Evolutionary conservation across 371 early-diverging fungal genomes (phyloP), one percentile per base, ranked within the genome.

Genomic region (Funneliformis caledonium): DNA sequence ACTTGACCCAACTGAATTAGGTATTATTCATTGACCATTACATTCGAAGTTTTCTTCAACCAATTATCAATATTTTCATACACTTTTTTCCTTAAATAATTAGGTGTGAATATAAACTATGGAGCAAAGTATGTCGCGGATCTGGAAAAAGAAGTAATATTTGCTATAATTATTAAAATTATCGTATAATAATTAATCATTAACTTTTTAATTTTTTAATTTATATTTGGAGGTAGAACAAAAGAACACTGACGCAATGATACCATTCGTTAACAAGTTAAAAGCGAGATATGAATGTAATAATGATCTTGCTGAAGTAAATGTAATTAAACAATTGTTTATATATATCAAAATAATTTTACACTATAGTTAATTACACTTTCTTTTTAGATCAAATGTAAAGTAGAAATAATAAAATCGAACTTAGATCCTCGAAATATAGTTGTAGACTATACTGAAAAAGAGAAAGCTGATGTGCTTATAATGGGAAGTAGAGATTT

Each of bases 401-500:
- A 80, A 22, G 60, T 79, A 16, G 81, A 83, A 59, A 69, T 86
- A 7, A 80, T 87, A 65, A 85, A 87, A 67, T 83, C 87, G 9
- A 75, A 80, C 61, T 52, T 82, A 0, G 83, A 85, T 52, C 81
- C 87, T 1, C 81, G 86, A 47, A 78, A 85, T 72, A 81, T 85
- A 3, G 56, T 89, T 50, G 83, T 87, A 22, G 83, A 88, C 4
- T 87, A 86, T 81, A 81, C 86, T 47, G 83, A 88, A 31, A 80
- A 80, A 1, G 72, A 80, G 33, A 82, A 79, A 14, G 83, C 83
- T 42, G 86, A 86, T 69, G 85, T 88, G 47, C 73, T 89, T 19
- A 80, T 89, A 12, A 84, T 89, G 85, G 89, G 89, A 19, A 87
- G 87, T 74, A 83, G 88, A 45, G 85, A 87, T 77, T 77, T 89